Evolutionary conservation across 805 yeast genomes (phyloP).

Genomic region (Cyberlindnera sargentensis): DNA sequence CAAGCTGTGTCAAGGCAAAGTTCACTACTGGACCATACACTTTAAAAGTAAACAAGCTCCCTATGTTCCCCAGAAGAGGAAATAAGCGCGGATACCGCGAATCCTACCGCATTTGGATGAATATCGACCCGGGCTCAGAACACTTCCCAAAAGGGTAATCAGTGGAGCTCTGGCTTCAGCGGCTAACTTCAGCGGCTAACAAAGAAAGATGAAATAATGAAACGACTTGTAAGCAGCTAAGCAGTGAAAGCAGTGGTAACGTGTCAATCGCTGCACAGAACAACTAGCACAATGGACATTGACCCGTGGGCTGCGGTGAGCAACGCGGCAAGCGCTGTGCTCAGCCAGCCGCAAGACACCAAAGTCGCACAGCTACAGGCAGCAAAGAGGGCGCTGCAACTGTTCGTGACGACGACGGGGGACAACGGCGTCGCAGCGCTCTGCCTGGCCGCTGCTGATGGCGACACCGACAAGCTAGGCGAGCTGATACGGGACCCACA

Average conservation of each 20-base stretch:
- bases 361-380: constrained; percentile 11
- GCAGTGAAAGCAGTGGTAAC: neutral
- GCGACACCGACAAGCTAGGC: constrained; percentile 22
- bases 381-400: constrained; percentile 13
- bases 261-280: neutral
- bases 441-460: constrained; percentile 33
- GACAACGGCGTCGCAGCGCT: constrained; percentile 5
- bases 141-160: no score
- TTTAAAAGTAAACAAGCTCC: no score
- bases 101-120: no score
- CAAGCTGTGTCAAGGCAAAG: no score
- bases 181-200: no score
- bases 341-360: constrained; percentile 3
- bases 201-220: no score
- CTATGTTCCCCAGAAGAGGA: no score
- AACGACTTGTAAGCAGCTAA: no score
- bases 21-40: no score
- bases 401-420: constrained; percentile 7
- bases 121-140: no score
- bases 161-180: no score
- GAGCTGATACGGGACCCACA: constrained; percentile 23
- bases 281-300: constrained; percentile 5
- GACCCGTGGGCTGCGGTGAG: constrained; percentile 11
- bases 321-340: neutral
- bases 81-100: no score